Conservation (phyloP, 148 eudicot species). For the Selenicereus undatus region DNA sequence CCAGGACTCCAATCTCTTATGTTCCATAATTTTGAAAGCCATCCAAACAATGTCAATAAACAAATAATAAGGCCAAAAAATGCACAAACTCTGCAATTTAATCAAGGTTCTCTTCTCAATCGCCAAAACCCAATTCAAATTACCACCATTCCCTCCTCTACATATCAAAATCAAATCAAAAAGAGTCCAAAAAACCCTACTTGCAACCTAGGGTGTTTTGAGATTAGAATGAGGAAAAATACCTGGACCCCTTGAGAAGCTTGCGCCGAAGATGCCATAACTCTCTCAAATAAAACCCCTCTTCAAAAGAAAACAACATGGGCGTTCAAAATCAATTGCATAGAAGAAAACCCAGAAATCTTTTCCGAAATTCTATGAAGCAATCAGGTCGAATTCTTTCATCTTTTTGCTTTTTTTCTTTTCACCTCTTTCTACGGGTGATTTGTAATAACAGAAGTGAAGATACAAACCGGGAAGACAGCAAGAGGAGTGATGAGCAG, state of each 20-base stretch:
- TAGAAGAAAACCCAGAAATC: neutral
- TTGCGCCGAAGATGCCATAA: conserved; percentile 24
- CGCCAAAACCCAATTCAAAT: neutral
- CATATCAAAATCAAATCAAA: neutral
- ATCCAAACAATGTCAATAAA: neutral
- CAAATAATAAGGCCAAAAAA: neutral
- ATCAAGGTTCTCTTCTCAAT: neutral
- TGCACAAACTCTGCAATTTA: neutral
- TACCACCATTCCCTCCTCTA: neutral
- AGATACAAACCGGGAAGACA: neutral
- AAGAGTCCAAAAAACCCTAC: neutral
- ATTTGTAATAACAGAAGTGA: neutral
- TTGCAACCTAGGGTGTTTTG: neutral
- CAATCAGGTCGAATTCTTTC: neutral
- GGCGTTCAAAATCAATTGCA: neutral
- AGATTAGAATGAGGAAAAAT: neutral
- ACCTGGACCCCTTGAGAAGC: conserved; percentile 24
- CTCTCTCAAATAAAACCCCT: conserved; percentile 9
- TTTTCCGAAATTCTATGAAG: neutral
- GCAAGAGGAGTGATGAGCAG: neutral
- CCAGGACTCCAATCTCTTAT: neutral
- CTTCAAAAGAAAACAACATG: neutral
- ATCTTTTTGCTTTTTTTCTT: neutral
- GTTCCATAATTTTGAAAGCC: neutral
- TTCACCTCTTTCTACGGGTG: neutral